Conservation (phyloP, 2,329 filamentous ascomycete species). For the Penicillium paneum region DNA sequence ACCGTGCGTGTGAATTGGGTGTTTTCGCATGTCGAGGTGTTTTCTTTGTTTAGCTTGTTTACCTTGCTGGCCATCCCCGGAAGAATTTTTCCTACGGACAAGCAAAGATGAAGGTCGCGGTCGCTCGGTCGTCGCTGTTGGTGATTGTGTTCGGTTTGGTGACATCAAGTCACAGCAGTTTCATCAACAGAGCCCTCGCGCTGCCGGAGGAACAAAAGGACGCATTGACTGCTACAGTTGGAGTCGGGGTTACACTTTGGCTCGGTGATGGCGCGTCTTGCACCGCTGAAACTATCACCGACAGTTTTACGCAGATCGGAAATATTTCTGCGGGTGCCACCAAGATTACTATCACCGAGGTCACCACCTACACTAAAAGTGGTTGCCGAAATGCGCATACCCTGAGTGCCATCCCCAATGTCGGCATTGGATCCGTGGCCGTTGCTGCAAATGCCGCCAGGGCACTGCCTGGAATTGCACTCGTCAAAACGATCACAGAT, state of each 20-base stretch:
- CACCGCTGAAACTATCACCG: constrained; percentile 1
- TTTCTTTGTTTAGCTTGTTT: background rate
- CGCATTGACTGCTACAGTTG: background rate
- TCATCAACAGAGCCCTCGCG: background rate
- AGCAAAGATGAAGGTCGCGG: constrained; percentile 10
- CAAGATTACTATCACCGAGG: background rate
- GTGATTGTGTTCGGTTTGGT: constrained; percentile 3
- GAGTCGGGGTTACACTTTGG: constrained; percentile 7
- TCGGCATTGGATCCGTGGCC: background rate
- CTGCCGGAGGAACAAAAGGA: background rate
- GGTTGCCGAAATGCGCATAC: background rate
- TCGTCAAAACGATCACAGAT: background rate
- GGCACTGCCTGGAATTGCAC: background rate
- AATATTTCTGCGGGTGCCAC: background rate
- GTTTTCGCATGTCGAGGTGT: background rate
- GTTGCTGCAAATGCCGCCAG: background rate
- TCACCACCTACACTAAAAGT: background rate
- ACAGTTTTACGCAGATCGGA: background rate
- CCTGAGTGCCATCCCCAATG: background rate
- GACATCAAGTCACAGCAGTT: background rate
- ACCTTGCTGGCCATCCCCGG: background rate
- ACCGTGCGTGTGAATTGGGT: background rate
- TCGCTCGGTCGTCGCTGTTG: constrained; percentile 12
- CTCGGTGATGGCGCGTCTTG: constrained; percentile 7
- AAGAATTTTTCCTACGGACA: background rate